Base-by-base conservation (phyloP, 2,329 filamentous ascomycete genomes). In the Calonectria pseudoreteaudii region DNA sequence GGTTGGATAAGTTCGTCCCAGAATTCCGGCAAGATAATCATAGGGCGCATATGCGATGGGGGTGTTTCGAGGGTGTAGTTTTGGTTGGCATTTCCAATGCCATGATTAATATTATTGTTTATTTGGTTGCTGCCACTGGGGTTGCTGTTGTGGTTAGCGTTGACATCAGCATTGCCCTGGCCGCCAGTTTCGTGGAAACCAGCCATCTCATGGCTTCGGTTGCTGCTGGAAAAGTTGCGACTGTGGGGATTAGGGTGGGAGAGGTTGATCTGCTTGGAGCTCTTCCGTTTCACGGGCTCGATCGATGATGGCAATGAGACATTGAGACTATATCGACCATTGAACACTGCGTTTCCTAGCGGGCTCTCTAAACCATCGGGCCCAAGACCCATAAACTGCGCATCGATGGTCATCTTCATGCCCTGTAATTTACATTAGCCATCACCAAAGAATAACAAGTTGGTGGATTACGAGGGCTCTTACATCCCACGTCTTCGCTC, bases 391-490 rank as follows among this genome's bases (percentile, higher is more conserved):
- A 38, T 49, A 49, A 73, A 73, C 26, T 73, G 71, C 30, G 66
- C 44, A 41, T 75, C 73, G 26, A 75, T 75, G 2, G 73, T 71
- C 68, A 75, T 75, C 62, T 75, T 75, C 73, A 75, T 75, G 34
- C 73, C 73, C 73, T 75, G 28, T 64, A 8, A 20, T 41, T 62
- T 28, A 13, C 14, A 30, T 56, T 11, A 16, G 41, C 10, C 5
- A 56, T 30, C 18, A 65, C 28, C 34, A 68, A 49, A 23, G 7
- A 31, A 28, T 16, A 36, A 11, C 10, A 30, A n/a, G 4, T 11
- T 34, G 5, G 16, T 13, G 47, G 31, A 23, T 11, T 36, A 49
- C n/a, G 23, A 3, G 4, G 14, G 31, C 74, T 44, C 41, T 62
- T 69, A 74, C 74, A 47, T 75, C 74, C 74, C 74, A 75, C 36